Evolutionary conservation across 2,329 filamentous ascomycete genomes (phyloP), one percentile per base, ranked within the genome.

Genomic region (Pseudonectria buxi): DNA sequence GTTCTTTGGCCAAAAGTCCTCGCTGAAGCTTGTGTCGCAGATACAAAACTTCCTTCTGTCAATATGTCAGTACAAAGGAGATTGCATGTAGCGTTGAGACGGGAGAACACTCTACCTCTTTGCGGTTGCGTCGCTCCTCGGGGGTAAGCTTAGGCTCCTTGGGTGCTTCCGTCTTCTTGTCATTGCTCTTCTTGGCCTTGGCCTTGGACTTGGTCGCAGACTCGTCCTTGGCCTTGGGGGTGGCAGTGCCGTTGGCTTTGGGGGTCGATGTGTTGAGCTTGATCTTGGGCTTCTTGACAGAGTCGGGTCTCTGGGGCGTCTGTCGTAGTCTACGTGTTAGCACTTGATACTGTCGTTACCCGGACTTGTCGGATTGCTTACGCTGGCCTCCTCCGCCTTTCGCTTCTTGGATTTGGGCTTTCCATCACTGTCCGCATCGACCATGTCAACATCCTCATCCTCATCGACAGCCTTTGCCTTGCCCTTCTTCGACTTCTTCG

Each of bases 1-100:
- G 77, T 47, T 95, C 88, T 40, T 85, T 78, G 14, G 84, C 85
- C 28, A 98, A 72, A 51, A 98, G 88, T 1, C 89, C 89, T 59
- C 94, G 94, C 58, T 98, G 92, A 24, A 98, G 78, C 59, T 89
- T 87, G 64, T 98, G 90, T 45, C 92, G 84, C 26, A 95, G 75
- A 61, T 94, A 96, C 24, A 95, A 68, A n/a, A 98, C 87, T 49
- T 85, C 80, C 48, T 78, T 81, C 73, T 84, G 46, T 31, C 36
- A 24, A 15, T 26, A 4, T 33, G 44, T 74, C 51, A 72, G 63
- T 33, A n/a, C n/a, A n/a, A n/a, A 14, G 22, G 10, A 22, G 26
- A 3, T 25, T 12, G 7, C 13, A 12, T n/a, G 16, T 9, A 1
- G 7, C 15, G 9, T 7, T 10, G 3, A n/a, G n/a, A 41, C 9